Percentiles rank a stretch among this genome's conserved stretches.
These are phyloP conservation scores for Parsonsia alboflavescens DNA, from an alignment of 257 asterid species.

Conservation along the genomic window DNA sequence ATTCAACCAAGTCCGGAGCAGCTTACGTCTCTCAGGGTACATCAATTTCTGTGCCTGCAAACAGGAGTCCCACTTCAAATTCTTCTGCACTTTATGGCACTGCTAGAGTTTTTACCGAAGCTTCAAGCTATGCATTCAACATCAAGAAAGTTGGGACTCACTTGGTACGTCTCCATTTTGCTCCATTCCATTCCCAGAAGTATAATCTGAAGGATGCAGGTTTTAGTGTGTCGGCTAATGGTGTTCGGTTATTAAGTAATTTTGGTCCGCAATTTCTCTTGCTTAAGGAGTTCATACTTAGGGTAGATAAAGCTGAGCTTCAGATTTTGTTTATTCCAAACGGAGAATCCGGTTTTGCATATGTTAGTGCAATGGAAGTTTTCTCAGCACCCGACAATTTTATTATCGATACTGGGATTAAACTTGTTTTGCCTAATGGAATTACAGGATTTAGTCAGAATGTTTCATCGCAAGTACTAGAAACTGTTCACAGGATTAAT, in stretches of 20 bases:
- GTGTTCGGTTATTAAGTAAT: conserved; percentile 33
- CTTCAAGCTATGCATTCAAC: conserved; percentile 38
- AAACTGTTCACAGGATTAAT: conserved; percentile 73
- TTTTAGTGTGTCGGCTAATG: conserved; percentile 57
- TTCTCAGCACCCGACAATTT: conserved; percentile 64
- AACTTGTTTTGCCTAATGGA: conserved; percentile 43
- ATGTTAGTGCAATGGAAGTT: conserved; percentile 69
- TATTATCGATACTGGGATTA: conserved; percentile 48
- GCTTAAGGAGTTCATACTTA: conserved; percentile 55
- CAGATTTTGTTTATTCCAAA: conserved; percentile 48
- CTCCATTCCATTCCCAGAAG: conserved; percentile 41
- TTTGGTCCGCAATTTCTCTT: conserved; percentile 29
- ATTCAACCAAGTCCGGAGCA: conserved; percentile 33
- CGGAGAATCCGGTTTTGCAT: conserved; percentile 42
- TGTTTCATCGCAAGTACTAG: conserved; percentile 44
- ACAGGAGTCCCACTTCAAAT: conserved; percentile 36
- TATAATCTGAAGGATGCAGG: conserved; percentile 39
- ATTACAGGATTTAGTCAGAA: conserved; percentile 56
- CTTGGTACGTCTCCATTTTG: conserved; percentile 66
- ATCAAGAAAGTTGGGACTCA: conserved; percentile 61
- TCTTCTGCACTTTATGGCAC: conserved; percentile 37
- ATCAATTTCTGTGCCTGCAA: conserved; percentile 41
- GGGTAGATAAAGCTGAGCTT: conserved; percentile 44
- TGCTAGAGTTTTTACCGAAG: conserved; percentile 56
- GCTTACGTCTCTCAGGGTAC: conserved; percentile 43